Percentiles rank a stretch among this genome's conserved stretches.
Evolutionary conservation across 2,329 filamentous ascomycete species (phyloP).

Genomic region (Arthrobotrys megalospora): DNA sequence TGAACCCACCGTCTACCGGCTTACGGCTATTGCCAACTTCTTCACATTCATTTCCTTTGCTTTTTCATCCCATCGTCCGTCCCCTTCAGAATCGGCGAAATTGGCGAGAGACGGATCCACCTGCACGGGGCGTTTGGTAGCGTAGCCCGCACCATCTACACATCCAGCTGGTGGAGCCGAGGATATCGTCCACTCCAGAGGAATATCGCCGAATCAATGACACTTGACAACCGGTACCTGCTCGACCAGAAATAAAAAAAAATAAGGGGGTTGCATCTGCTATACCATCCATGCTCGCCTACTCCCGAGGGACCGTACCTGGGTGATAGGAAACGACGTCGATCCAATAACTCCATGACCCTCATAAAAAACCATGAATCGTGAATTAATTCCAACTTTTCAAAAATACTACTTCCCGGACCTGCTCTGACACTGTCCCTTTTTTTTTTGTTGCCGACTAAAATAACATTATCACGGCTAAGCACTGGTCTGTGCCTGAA

Average conservation of each 20-base stretch:
- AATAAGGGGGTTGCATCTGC: constrained; percentile 18
- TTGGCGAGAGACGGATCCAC: constrained; percentile 56
- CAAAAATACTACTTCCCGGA: background rate
- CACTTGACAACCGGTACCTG: background rate
- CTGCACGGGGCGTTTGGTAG: constrained; percentile 43
- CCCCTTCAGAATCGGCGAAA: constrained; percentile 43
- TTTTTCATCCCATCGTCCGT: constrained; percentile 15
- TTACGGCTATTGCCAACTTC: constrained; percentile 8
- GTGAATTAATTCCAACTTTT: background rate
- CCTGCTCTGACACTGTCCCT: background rate
- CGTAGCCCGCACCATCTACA: constrained; percentile 24
- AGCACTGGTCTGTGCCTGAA: constrained; percentile 53
- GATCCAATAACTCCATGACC: constrained; percentile 12
- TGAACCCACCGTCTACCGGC: background rate
- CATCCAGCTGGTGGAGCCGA: constrained; percentile 51
- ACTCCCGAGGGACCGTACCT: constrained; percentile 28
- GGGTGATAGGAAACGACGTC: constrained; percentile 5
- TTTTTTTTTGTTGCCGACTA: constrained; percentile 7
- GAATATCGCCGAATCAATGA: constrained; percentile 29
- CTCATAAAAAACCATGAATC: background rate
- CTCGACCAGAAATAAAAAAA: constrained; percentile 6
- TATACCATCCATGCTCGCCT: constrained; percentile 25
- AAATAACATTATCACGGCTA: constrained; percentile 21
- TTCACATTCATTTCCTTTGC: constrained; percentile 21
- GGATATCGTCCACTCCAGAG: constrained; percentile 1